Base-by-base conservation (phyloP, 1,284 basidiomycete genomes). In the Leccinum griseonigrum region DNA sequence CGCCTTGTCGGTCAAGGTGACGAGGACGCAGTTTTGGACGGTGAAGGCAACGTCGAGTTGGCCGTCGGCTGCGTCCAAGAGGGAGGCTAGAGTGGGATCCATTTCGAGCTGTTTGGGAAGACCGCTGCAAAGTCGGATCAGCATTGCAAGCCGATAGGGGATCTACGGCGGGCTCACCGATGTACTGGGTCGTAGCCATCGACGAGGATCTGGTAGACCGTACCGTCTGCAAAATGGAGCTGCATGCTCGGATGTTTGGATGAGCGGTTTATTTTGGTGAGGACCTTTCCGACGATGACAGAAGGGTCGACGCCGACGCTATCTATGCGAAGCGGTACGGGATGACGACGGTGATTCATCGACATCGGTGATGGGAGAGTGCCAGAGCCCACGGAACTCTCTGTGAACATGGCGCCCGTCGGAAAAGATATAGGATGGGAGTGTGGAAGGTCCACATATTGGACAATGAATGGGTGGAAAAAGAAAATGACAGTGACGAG, bases 21-120 rank as follows among this genome's bases (percentile, higher is more conserved):
- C 76, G 60, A 83, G 74, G n/a, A 79, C 78, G 60, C 84, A 86
- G 67, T 83, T 79, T 22, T 78, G 68, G 67, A 87, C 76, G 38
- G 79, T 79, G 54, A 80, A 76, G 59, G 76, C 69, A 56, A 81
- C 69, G 46, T 75, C 65, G 34, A 75, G 71, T 59, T 72, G 69
- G 48, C 76, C 76, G 7, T 79, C 72, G 13, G 75, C 62, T 10
- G 79, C 75, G 43, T 77, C 72, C 56, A 84, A 72, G 40, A 83
- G 70, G 3, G 73, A 72, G 11, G 75, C 69, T 18, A 84, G 74
- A 32, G 71, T 71, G 18, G 79, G 72, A 68, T 85, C 80, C 78
- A 81, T 84, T 74, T 86, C 85, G 54, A 87, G 78, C 55, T 76
- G 75, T 71, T 85, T 86, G 13, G 85, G 84, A 43, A 87, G 68